Evolutionary conservation across 768 basidiomycete species (phyloP), one percentile per base, ranked within the genome.

Genomic region (Phylloporus sp.): DNA sequence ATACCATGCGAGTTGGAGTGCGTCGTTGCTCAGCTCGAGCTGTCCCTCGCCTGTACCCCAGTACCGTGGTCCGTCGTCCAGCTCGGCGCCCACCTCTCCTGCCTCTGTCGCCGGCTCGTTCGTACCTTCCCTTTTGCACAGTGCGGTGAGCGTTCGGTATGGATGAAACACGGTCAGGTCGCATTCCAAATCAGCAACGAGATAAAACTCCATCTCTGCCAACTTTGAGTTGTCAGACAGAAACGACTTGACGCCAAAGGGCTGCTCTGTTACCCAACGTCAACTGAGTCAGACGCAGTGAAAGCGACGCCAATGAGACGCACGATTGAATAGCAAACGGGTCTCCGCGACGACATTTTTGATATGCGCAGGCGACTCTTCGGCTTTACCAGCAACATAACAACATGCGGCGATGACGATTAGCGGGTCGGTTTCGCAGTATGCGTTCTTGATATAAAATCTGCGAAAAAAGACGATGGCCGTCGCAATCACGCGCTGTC

Each of bases 191-290:
- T 99, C 95, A 63, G 92, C 92, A 22, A 99, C 86, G 10, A 98
- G 84, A 72, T 95, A 98, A 72, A 98, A 98, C 66, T 98, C 95
- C 95, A 97, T 97, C 68, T 99, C 97, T 4, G 95, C 97, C 13
- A 99, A 75, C 63, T 92, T 94, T 11, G 87, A 81, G 61, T 95
- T 88, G 64, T 97, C 94, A 0, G 87, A 80, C 0, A 89, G 83
- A 63, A 97, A 95, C n/a, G 79, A 70, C 63, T 88, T 86, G 64
- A 88, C 75, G 5, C 78, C 81, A 61, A 90, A 89, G 18, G 82
- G 84, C 47, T 84, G 81, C 48, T 78, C 80, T 84, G 45, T 15
- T 28, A 50, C 22, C 9, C 2, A 49, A 40, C n/a, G 1, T 6
- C 9, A 2, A 42, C 5, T 22, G 40, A 24, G 6, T 48, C 24